A percentile compares a stretch with the other conserved stretches of the same genome.
phyloP scores from a whole-genome alignment of 1,139 yeast genomes.

The Saccharomyces hybrid region DNA sequence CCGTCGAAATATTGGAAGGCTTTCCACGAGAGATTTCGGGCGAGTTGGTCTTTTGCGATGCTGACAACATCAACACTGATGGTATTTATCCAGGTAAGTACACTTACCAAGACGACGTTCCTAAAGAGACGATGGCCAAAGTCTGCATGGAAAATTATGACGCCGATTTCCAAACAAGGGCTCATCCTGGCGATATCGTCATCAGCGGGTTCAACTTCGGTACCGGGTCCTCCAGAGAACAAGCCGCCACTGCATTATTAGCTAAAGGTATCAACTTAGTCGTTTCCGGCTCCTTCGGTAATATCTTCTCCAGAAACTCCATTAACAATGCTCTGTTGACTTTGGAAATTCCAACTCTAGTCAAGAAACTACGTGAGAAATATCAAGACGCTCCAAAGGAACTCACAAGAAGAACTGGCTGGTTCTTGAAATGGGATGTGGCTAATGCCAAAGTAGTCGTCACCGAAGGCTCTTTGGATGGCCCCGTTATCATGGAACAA shows the following conservation, averaged over 20 bases:
- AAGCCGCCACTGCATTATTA: slow-evolving; percentile 93
- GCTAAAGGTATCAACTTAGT: slow-evolving; percentile 91
- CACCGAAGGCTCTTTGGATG: slow-evolving; percentile 49
- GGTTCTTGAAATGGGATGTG: slow-evolving; percentile 91
- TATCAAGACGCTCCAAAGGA: slow-evolving; percentile 50
- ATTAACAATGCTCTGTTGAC: slow-evolving; percentile 93
- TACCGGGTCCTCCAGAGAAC: slow-evolving; percentile 98
- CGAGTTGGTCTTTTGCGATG: slow-evolving; percentile 89
- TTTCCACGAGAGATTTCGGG: slow-evolving; percentile 88
- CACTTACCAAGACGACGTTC: slow-evolving; percentile 95
- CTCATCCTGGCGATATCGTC: slow-evolving; percentile 80
- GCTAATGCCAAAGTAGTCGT: slow-evolving; percentile 74
- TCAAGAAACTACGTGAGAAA: slow-evolving; percentile 64
- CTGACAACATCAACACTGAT: slow-evolving; percentile 96
- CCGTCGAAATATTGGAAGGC: slow-evolving; percentile 74
- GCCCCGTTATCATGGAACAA: slow-evolving; percentile 59
- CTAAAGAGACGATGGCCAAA: slow-evolving; percentile 92
- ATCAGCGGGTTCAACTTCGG: slow-evolving; percentile 94
- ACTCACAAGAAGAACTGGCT: slow-evolving; percentile 88
- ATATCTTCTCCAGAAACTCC: slow-evolving; percentile 90
- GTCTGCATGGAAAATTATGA: slow-evolving; percentile 99
- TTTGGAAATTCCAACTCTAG: slow-evolving; percentile 82
- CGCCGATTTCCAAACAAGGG: slow-evolving; percentile 71
- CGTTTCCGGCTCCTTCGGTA: slow-evolving; percentile 96
- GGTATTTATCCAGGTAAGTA: slow-evolving; percentile 98